Evolutionary conservation across 306 rosid genomes (phyloP).

Genomic region (Pachyrhizus erosus): DNA sequence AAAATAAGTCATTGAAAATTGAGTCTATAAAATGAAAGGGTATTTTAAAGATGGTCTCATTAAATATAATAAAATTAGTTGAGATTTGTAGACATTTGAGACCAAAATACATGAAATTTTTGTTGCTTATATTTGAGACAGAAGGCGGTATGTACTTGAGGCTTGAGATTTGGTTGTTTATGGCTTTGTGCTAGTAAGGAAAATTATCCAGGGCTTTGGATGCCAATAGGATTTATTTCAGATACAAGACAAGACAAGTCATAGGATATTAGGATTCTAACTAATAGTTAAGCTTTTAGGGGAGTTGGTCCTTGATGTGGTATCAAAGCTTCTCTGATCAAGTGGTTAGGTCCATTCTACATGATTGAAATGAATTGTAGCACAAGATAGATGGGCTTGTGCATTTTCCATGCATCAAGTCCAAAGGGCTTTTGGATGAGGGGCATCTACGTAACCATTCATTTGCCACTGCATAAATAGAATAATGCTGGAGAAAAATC

Average conservation of each 20-base stretch:
- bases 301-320: neutral
- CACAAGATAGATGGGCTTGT: neutral
- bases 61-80: too few relatives aligned
- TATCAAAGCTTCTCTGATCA: neutral
- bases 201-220: neutral
- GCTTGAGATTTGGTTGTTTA: neutral
- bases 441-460: neutral
- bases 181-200: neutral
- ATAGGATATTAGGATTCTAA: neutral
- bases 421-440: neutral
- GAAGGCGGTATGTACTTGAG: neutral
- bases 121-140: too few relatives aligned
- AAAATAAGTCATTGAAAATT: too few relatives aligned
- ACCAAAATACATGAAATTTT: too few relatives aligned
- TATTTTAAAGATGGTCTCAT: too few relatives aligned
- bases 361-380: neutral
- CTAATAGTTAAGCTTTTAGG: conserved; percentile 13
- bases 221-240: neutral
- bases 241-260: neutral
- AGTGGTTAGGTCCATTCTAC: neutral
- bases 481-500: conserved; percentile 28
- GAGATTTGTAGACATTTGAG: too few relatives aligned
- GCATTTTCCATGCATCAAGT: neutral
- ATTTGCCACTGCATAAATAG: neutral
- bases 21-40: too few relatives aligned